Evolutionary conservation across 192 early-diverging fungal genomes (phyloP), one percentile per base, ranked within the genome.

Genomic region (Linnemannia zychae): DNA sequence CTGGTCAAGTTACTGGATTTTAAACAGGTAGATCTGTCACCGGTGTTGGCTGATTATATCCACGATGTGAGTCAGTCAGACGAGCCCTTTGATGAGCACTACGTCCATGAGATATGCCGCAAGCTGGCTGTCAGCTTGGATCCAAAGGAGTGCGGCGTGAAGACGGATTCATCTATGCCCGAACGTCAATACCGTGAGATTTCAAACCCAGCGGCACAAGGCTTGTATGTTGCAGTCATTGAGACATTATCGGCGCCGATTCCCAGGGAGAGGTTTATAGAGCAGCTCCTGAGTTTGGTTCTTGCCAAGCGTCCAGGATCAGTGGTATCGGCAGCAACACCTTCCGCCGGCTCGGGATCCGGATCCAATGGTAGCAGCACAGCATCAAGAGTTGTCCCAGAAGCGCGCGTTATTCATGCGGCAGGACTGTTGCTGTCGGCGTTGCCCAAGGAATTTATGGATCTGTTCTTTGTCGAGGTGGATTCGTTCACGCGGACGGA

Each of bases 171-270:
- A 3, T 77, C 79, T 50, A 60, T 91, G 48, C 92, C 92, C 6
- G 84, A 94, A 69, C 88, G 90, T 33, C 91, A 92, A 69, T 93
- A 93, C 65, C 81, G 91, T 16, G 90, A 91, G 71, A 92, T 94
- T 47, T 89, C 77, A 11, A 94, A 92, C 74, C 93, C 94, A 0
- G 90, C 93, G 18, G 90, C 93, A 12, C 89, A 86, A 47, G 90
- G 88, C 13, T 80, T 93, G 1, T 88, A 86, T 66, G 84, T 90
- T 52, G 91, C 92, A 0, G 81, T 88, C 24, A 75, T 92, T 18
- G 90, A 92, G 73, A 74, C 90, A 1, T 71, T 91, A 34, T 77
- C 89, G 20, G 84, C 88, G 7, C 89, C 91, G 1, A 68, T 91
- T 22, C 44, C 73, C 2, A 84, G 89, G 37, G 81, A 86, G n/a